Base-by-base conservation (phyloP, 164 flowering plant genomes). In the Magnolia changhungtana region DNA sequence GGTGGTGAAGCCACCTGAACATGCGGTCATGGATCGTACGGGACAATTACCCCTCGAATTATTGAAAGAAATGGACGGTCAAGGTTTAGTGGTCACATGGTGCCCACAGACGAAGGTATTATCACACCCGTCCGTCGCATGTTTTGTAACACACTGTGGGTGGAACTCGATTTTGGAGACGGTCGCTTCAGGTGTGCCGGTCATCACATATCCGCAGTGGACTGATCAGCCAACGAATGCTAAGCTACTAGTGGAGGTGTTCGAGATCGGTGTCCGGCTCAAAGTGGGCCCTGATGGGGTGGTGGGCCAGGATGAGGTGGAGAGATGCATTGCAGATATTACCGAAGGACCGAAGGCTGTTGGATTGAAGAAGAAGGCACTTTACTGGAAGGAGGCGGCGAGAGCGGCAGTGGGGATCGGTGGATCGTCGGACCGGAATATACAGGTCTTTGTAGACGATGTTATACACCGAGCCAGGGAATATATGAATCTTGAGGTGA, bases 131-230 rank as follows among this genome's bases (percentile, higher is more conserved):
- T 83, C 94, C 1, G 76, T 87, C 8, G 85, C 89, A 0, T 90
- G 90, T 69, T 89, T 89, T 69, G 75, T 92, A 67, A 89, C 90
- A 0, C 96, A 92, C 75, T 92, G 96, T 49, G 94, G 96, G 0
- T 92, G 96, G 96, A 90, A 90, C 77, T 92, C 96, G 4, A 55
- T 92, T 0, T 64, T 88, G 85, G 96, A 92, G 80, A 79, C 85
- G 2, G 61, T 89, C 7, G 21, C 86, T 6, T 82, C 80, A 0
- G 93, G 94, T 4, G 79, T 89, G 58, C 92, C 92, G 9, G 84
- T 90, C 29, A 76, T 88, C 61, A 81, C 84, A 2, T 87, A 86
- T 66, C 93, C 93, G 1, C 87, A 82, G 19, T 92, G 90, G 90
- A 90, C 91, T 0, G 96, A 92, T 64, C 96, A 91, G 73, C 89